Base-by-base conservation (phyloP, 331 rosid species). In the Malus hybrid region DNA sequence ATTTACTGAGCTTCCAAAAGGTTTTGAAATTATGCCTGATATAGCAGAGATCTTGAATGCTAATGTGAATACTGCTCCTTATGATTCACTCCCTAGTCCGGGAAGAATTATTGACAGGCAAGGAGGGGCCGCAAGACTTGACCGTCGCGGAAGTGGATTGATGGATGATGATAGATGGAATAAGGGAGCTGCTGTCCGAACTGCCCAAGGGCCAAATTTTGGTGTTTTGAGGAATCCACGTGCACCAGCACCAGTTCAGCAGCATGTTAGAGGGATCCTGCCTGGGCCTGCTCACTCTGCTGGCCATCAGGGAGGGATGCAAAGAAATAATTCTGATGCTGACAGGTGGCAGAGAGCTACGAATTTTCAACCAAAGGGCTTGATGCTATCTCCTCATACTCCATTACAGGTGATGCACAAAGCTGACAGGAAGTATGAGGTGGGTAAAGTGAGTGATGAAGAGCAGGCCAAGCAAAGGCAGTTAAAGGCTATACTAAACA, bases 261-360 rank as follows among this genome's bases (percentile, higher is more conserved):
- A 76, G 65, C 75, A 70, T 83, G 68, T 57, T 46, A 89, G 95
- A 79, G 96, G 97, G 60, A 83, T 90, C 84, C 89, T 94, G 46
- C 73, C 87, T 74, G 96, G 93, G 30, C 99, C 97, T 29, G 52
- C 85, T 77, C 97, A 92, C 28, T 83, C 93, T 5, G 56, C 69
- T 74, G 93, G 89, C 56, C 74, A 84, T 82, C 96, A 86, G 75
- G 97, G 92, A 44, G 89, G 85, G 18, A 78, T 91, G 85, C 89
- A 71, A 53, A 85, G 95, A 80, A 88, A 84, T 77, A 83, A 36
- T 64, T 81, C 86, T 80, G 97, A 92, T 71, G 89, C 92, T 73
- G 97, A 94, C 62, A 85, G 91, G 87, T 92, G 99, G 99, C 96
- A 90, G 78, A 88, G 96, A 46, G 67, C 89, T 80, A 19, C 89